Percentiles rank a stretch among this genome's conserved stretches.
Evolutionary conservation across 2,329 filamentous ascomycete genomes (phyloP).

Genomic region (Trichoderma koningiopsis): DNA sequence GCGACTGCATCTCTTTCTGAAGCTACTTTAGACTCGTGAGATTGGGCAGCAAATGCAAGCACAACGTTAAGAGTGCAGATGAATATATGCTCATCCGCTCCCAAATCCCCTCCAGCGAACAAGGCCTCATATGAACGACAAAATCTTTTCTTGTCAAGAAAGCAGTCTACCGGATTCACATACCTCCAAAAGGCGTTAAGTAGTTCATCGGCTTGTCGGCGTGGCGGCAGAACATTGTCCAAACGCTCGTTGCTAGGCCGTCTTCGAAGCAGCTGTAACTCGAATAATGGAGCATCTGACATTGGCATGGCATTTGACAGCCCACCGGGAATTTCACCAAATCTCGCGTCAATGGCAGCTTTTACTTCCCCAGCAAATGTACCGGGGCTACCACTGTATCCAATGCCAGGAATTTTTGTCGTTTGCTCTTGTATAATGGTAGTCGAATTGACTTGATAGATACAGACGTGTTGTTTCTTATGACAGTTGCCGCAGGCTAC

Average conservation of each 20-base stretch:
- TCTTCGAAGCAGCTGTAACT: not conserved
- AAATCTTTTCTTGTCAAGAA: not conserved
- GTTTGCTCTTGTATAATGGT: not conserved
- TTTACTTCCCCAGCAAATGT: not conserved
- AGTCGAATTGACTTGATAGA: not conserved
- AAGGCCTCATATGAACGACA: not conserved
- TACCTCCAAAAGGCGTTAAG: not conserved
- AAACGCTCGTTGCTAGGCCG: not conserved
- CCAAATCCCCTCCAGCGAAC: not conserved
- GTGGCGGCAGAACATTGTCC: not conserved
- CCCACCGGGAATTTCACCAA: not conserved
- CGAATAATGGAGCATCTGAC: constrained; percentile 7
- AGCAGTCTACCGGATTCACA: not conserved
- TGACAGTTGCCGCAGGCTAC: constrained; percentile 1
- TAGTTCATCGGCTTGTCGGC: not conserved
- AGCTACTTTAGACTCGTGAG: not conserved
- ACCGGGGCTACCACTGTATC: constrained; percentile 8
- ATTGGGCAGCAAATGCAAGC: not conserved
- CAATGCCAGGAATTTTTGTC: not conserved
- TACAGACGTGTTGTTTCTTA: not conserved
- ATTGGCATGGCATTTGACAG: not conserved
- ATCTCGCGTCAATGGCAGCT: constrained; percentile 2
- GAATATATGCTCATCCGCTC: not conserved
- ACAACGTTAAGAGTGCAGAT: not conserved
- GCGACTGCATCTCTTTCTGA: not conserved